Evolutionary conservation across 495 filamentous ascomycete genomes (phyloP).

Genomic region (Penicillium flavigenum): DNA sequence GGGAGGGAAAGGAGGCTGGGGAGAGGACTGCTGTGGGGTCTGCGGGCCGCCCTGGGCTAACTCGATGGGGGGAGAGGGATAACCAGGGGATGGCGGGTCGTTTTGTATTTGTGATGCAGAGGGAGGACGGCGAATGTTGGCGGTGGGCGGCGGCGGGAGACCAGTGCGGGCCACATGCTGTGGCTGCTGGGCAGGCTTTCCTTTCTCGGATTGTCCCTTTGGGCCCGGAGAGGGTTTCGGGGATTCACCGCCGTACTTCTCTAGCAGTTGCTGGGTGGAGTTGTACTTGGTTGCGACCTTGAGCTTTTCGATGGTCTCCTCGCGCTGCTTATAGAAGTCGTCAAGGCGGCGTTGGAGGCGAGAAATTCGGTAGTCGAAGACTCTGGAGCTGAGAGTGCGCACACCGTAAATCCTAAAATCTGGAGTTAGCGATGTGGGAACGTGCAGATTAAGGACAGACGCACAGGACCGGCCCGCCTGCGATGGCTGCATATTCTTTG

Average conservation of each 20-base stretch:
- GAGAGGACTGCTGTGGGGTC: constrained; percentile 16
- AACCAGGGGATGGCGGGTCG: constrained; percentile 22
- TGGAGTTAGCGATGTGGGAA: not conserved
- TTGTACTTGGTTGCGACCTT: constrained; percentile 94
- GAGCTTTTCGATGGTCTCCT: constrained; percentile 86
- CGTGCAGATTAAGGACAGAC: constrained; percentile 17
- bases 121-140: constrained; percentile 64
- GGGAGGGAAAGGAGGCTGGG: constrained; percentile 17
- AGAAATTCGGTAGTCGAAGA: constrained; percentile 80
- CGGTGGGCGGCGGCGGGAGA: constrained; percentile 75
- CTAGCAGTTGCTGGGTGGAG: constrained; percentile 85
- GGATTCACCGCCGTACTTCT: constrained; percentile 81
- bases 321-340: constrained; percentile 69
- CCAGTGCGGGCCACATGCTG: constrained; percentile 50
- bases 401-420: constrained; percentile 62
- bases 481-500: constrained; percentile 71
- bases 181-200: constrained; percentile 22
- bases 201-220: constrained; percentile 31
- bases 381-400: constrained; percentile 57
- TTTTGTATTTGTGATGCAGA: constrained; percentile 20
- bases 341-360: constrained; percentile 66
- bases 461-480: constrained; percentile 77
- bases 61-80: constrained; percentile 22
- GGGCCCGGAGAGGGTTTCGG: constrained; percentile 45
- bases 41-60: not conserved